Percentiles rank a stretch among this genome's conserved stretches.
These are phyloP conservation scores for Chlorella sorokiniana DNA, from an alignment of 139 green algal species.

Conservation along the genomic window DNA sequence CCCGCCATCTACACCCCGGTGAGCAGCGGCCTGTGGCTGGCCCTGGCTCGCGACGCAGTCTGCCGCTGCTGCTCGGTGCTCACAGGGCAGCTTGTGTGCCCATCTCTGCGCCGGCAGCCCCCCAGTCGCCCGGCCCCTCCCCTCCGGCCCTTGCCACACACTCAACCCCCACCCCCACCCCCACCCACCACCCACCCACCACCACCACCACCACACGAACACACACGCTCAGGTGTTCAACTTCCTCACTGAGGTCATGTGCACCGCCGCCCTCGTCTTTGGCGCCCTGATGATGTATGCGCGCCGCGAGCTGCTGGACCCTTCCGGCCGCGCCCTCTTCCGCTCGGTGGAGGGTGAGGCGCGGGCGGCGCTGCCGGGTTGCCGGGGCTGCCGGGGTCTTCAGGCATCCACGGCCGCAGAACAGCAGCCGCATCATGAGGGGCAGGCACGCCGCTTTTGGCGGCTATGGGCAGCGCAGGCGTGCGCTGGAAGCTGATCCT, in stretches of 20 bases:
- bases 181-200: neutral
- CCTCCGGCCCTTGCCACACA: neutral
- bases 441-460: no score
- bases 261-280: slow-evolving; percentile 37
- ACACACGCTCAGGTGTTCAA: slow-evolving; percentile 32
- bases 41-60: no score
- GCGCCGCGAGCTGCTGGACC: slow-evolving; percentile 12
- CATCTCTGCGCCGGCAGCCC: no score
- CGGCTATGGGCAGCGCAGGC: no score
- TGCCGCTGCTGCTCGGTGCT: no score
- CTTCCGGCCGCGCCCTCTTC: slow-evolving; percentile 1
- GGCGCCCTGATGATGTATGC: slow-evolving; percentile 31
- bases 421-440: no score
- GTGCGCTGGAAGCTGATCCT: no score
- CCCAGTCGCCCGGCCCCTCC: no score
- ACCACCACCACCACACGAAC: neutral
- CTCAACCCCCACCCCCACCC: neutral
- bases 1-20: slow-evolving; percentile 66
- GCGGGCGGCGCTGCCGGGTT: neutral
- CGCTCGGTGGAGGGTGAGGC: neutral
- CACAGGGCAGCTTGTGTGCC: no score
- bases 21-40: neutral
- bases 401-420: no score
- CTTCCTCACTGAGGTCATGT: slow-evolving; percentile 43
- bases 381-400: neutral